Percentiles rank a stretch among this genome's conserved stretches.
phyloP scores from a whole-genome alignment of 2,329 filamentous ascomycete genomes.

The Pyrenochaeta sp. region DNA sequence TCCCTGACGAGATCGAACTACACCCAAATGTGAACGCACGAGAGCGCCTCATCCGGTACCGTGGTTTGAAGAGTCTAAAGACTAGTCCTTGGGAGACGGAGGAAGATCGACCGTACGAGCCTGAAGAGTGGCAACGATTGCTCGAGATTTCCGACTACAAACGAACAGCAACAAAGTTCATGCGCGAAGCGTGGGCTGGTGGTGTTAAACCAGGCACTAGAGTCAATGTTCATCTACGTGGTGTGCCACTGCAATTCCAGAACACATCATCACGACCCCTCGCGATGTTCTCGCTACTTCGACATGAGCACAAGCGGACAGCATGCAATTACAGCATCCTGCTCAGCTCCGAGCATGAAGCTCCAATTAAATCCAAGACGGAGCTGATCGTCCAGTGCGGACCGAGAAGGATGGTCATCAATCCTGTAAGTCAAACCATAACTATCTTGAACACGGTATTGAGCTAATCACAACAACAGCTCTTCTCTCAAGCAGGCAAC shows the following conservation, averaged over 20 bases:
- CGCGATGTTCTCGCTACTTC: constrained; percentile 83
- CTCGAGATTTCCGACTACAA: constrained; percentile 91
- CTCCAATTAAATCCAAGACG: constrained; percentile 88
- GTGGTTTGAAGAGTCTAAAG: constrained; percentile 89
- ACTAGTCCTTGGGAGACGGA: constrained; percentile 88
- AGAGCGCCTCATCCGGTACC: constrained; percentile 85
- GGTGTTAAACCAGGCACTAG: constrained; percentile 85
- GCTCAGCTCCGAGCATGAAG: constrained; percentile 77
- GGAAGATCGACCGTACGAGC: constrained; percentile 86
- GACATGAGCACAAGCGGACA: constrained; percentile 94
- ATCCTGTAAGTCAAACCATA: constrained; percentile 62
- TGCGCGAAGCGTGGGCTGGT: constrained; percentile 86
- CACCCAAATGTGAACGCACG: constrained; percentile 85
- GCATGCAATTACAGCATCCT: constrained; percentile 86
- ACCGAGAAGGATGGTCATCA: constrained; percentile 83
- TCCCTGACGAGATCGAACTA: constrained; percentile 96
- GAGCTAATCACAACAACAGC: constrained; percentile 30
- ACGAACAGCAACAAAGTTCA: constrained; percentile 76
- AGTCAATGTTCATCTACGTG: constrained; percentile 78
- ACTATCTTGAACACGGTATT: background rate
- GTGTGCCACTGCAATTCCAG: constrained; percentile 64
- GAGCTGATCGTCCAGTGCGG: constrained; percentile 92
- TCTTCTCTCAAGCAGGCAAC: constrained; percentile 88
- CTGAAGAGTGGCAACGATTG: constrained; percentile 86
- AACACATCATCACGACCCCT: constrained; percentile 66